These are phyloP conservation scores for Oryza brachyantha DNA, from an alignment of 176 grass and related monocot species.

Conservation along the genomic window DNA sequence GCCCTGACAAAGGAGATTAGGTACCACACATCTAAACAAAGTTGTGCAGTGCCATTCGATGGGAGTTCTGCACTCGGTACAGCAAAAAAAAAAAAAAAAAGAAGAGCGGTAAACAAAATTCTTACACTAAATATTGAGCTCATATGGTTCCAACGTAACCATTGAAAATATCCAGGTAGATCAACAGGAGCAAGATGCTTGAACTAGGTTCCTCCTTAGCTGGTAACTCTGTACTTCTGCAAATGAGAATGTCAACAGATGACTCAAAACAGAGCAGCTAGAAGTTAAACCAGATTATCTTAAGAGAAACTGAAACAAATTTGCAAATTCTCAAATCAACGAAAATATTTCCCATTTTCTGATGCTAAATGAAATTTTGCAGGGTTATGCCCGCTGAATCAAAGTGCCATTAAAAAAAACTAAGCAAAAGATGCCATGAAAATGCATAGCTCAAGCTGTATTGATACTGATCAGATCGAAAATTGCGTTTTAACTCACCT, in stretches of 20 bases:
- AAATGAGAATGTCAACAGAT: constrained; percentile 11
- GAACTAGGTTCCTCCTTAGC: too few relatives aligned
- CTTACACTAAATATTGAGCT: neutral
- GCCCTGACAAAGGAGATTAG: neutral
- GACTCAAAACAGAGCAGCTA: neutral
- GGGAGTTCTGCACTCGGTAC: too few relatives aligned
- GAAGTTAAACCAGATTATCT: neutral
- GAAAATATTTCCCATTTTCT: neutral
- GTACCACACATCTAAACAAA: neutral
- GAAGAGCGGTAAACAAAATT: too few relatives aligned
- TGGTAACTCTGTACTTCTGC: constrained; percentile 51
- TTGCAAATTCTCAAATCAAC: constrained; percentile 1
- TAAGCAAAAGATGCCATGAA: neutral
- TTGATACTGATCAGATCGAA: neutral
- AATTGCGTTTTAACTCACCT: neutral
- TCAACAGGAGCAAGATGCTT: too few relatives aligned
- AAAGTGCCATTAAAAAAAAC: neutral
- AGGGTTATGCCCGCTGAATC: neutral
- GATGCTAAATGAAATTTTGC: neutral
- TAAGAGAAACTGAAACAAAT: neutral
- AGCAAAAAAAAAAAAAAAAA: too few relatives aligned
- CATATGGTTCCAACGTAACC: neutral
- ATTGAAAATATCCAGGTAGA: neutral
- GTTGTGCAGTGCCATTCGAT: neutral
- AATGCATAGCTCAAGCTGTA: neutral